Evolutionary conservation across 2,329 filamentous ascomycete species (phyloP).

Genomic region (Lithohypha guttulata): DNA sequence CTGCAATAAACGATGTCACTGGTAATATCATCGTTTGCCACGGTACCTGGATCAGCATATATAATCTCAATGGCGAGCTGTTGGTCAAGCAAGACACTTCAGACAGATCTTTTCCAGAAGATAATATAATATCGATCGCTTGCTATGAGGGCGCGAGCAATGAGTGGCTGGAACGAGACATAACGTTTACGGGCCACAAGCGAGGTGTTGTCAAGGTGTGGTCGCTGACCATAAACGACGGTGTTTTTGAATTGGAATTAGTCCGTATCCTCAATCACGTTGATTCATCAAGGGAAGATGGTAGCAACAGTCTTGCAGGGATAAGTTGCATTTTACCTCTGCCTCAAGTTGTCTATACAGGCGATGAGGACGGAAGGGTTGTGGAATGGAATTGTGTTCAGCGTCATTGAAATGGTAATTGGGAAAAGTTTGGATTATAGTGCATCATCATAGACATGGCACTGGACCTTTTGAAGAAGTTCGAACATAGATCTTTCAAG

Average conservation of each 20-base stretch:
- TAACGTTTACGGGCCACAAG: constrained; percentile 82
- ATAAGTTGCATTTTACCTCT: constrained; percentile 82
- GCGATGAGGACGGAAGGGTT: constrained; percentile 85
- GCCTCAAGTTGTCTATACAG: constrained; percentile 77
- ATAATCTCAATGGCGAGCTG: constrained; percentile 76
- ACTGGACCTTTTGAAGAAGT: no score
- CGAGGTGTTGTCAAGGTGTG: constrained; percentile 75
- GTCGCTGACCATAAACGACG: constrained; percentile 12
- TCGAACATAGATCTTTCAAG: no score
- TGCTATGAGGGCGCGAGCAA: constrained; percentile 87
- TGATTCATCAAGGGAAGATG: constrained; percentile 54
- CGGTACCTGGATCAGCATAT: constrained; percentile 63
- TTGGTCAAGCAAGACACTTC: constrained; percentile 76
- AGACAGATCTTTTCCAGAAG: constrained; percentile 47
- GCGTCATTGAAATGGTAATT: constrained; percentile 27
- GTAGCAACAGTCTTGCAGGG: constrained; percentile 47
- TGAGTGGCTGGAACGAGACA: constrained; percentile 78
- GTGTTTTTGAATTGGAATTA: constrained; percentile 60
- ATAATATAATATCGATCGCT: constrained; percentile 69
- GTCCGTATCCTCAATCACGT: constrained; percentile 73
- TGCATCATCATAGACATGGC: no score
- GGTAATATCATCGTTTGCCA: constrained; percentile 82
- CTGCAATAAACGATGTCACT: constrained; percentile 77
- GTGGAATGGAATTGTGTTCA: constrained; percentile 54
- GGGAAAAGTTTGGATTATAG: neutral